A percentile compares a stretch with the other conserved stretches of the same genome.
Conservation (phyloP, 306 rosid genomes). For the Sphenostylis stenocarpa region DNA sequence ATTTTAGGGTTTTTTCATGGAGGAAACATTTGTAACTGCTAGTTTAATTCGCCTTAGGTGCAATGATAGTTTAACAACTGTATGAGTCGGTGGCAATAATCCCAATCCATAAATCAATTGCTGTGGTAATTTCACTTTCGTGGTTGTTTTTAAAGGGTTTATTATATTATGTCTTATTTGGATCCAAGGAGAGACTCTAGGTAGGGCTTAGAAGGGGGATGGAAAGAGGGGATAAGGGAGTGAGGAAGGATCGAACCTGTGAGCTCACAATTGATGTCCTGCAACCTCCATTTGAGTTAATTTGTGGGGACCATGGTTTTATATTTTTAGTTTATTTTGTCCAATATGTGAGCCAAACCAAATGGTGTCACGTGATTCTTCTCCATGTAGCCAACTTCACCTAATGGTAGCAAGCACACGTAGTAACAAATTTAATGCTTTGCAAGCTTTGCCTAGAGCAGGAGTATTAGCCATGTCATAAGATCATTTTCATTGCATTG, state of each 20-base stretch:
- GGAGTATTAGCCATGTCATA: background rate
- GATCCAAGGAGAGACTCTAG: background rate
- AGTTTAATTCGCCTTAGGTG: background rate
- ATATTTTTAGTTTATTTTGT: background rate
- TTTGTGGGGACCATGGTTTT: background rate
- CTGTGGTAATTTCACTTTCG: background rate
- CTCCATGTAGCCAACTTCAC: background rate
- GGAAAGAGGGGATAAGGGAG: background rate
- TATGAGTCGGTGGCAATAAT: background rate
- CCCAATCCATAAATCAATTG: background rate
- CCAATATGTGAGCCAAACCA: background rate
- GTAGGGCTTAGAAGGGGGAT: background rate
- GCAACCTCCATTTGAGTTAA: background rate
- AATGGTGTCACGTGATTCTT: background rate
- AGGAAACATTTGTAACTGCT: background rate
- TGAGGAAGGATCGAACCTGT: background rate
- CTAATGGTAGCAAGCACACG: background rate
- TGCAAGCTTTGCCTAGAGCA: background rate
- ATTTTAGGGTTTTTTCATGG: conserved; percentile 12
- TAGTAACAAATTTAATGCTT: background rate
- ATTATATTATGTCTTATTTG: background rate
- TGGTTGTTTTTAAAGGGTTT: background rate
- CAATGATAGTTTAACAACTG: background rate
- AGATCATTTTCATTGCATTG: background rate
- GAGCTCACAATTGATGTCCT: background rate